phyloP scores from a whole-genome alignment of 23 red algal species.

The Chondrus crispus region DNA sequence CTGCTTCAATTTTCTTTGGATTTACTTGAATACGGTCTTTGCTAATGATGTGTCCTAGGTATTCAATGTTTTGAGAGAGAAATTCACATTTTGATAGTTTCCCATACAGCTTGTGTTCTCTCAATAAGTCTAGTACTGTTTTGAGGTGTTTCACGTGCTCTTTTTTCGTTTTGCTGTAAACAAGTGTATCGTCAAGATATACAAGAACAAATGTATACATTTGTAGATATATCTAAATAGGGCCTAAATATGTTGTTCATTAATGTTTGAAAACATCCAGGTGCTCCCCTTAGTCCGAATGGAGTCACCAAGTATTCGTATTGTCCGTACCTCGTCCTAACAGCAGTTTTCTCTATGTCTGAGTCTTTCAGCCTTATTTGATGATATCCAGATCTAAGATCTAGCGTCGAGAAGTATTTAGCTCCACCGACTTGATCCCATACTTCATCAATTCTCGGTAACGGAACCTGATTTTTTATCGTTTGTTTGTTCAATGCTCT shows the following conservation, averaged over 20 bases:
- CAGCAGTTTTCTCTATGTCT: slow-evolving; percentile 17
- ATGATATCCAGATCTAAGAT: slow-evolving; percentile 25
- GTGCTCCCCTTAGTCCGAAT: slow-evolving; percentile 22
- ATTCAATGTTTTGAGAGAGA: not conserved
- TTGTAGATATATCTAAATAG: not conserved
- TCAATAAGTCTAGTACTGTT: not conserved
- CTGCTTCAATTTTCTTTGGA: slow-evolving; percentile 30
- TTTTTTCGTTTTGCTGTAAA: not conserved
- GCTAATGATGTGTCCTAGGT: slow-evolving; percentile 5
- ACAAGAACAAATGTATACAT: not conserved
- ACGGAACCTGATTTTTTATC: slow-evolving; percentile 7
- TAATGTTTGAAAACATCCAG: not conserved
- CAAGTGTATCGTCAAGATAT: slow-evolving; percentile 25
- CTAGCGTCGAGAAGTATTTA: slow-evolving; percentile 14
- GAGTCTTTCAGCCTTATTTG: slow-evolving; percentile 13
- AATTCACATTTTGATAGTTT: not conserved
- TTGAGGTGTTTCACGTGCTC: slow-evolving; percentile 6
- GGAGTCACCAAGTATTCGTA: slow-evolving; percentile 36
- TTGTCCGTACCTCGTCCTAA: slow-evolving; percentile 28
- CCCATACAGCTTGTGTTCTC: not conserved
- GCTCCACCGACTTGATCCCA: slow-evolving; percentile 22
- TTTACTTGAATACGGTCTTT: not conserved
- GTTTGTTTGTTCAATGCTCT: too few species aligned
- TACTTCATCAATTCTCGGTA: slow-evolving; percentile 37
- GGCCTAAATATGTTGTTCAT: not conserved